A percentile compares a stretch with the other conserved stretches of the same genome.
Evolutionary conservation across 2,329 filamentous ascomycete species (phyloP).

Genomic region (Elsinoe batatas): DNA sequence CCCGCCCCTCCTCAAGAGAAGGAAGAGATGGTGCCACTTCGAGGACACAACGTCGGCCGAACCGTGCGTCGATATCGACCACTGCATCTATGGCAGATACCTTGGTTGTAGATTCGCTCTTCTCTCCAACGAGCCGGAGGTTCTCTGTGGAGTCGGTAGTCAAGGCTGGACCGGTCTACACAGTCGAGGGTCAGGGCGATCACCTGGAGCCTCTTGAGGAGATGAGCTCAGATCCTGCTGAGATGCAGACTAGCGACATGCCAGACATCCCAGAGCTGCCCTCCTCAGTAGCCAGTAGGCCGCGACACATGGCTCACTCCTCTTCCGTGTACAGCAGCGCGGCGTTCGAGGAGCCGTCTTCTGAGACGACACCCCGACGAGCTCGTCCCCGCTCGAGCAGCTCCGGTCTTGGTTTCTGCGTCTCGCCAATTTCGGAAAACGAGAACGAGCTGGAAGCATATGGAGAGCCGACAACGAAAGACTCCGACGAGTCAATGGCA

Average conservation of each 20-base stretch:
- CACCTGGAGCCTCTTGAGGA: conserved; percentile 14
- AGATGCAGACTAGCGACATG: conserved; percentile 1
- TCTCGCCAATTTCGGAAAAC: conserved; percentile 8
- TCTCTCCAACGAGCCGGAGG: conserved; percentile 15
- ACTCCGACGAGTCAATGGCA: conserved; percentile 9
- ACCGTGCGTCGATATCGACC: conserved; percentile 13
- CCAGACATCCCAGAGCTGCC: conserved; percentile 10
- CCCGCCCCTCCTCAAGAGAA: conserved; percentile 18
- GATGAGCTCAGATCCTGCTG: conserved; percentile 8
- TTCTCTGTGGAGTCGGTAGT: conserved; percentile 13
- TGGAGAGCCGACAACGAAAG: not conserved
- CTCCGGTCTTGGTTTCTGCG: conserved; percentile 8
- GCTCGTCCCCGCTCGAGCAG: conserved; percentile 5
- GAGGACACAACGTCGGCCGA: conserved; percentile 2
- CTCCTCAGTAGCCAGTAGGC: conserved; percentile 4
- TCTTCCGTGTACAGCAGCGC: conserved; percentile 9
- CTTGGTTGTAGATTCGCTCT: conserved; percentile 12
- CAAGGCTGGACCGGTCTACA: conserved; percentile 2
- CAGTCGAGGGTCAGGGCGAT: conserved; percentile 9
- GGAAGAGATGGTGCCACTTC: not conserved
- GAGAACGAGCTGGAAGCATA: not conserved
- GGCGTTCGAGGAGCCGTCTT: not conserved
- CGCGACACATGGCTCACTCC: conserved; percentile 10
- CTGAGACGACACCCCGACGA: not conserved
- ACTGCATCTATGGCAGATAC: conserved; percentile 15